Base-by-base conservation (phyloP, 805 yeast species). In the Ogataea salicorniae region DNA sequence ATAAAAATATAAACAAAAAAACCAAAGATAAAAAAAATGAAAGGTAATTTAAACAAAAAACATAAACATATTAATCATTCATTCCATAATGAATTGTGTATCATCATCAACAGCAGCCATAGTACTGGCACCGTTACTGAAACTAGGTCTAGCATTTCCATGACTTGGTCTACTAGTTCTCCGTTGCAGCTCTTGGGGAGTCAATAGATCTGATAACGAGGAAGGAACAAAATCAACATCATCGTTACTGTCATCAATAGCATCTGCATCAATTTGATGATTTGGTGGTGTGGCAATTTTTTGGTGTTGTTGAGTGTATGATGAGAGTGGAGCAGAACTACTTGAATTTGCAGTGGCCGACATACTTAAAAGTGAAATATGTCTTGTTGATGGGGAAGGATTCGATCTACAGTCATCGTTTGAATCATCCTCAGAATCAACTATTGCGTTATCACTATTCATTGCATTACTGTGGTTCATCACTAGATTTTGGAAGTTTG, bases 171-270 rank as follows among this genome's bases (percentile, higher is more conserved):
- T 72, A 11, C 90, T 82, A 43, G 73, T 75, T 50, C 89, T 80
- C 41, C 96, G 74, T 49, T 67, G 68, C 18, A 85, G 66, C 61
- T 90, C 96, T 54, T 80, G 86, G 0, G 95, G 95, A 0, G 95
- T 87, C 42, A 91, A 68, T 43, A 89, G 69, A 54, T 88, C 96
- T n/a, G 83, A 78, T 36, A 90, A 68, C 29, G 91, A 79, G 6
- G 84, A 81, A 1, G 97, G 97, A 4, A 90, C 85, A 56, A 80
- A 85, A 60, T 87, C 95, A 54, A 87, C 91, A 41, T 78, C 87
- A 60, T 69, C 77, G 6, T 74, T 68, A 35, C 48, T 54, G n/a
- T 44, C 46, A 18, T 42, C 45, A 41, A 34, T 64, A 67, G 46
- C 62, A 38, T 14, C 20, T 22, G 5, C 15, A n/a, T 5, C n/a